Evolutionary conservation across 176 grass and related monocot genomes (phyloP).

Genomic region (Oryza punctata): DNA sequence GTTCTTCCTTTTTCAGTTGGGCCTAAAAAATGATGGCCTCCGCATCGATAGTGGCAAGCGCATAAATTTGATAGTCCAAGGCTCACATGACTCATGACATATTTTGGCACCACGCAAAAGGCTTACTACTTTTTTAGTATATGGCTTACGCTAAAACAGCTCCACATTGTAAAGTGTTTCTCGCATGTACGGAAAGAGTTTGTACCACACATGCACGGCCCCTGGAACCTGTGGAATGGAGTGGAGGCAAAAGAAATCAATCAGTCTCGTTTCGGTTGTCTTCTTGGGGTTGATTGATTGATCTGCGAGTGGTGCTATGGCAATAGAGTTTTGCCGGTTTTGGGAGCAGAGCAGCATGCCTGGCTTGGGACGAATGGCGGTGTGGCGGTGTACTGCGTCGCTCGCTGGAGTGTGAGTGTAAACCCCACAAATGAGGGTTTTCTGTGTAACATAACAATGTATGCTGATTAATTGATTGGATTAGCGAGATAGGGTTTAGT

Average conservation of each 20-base stretch:
- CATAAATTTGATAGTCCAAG: slow-evolving; percentile 83
- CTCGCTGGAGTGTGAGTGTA: slow-evolving; percentile 17
- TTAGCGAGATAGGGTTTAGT: slow-evolving; percentile 54
- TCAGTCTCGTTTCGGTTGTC: slow-evolving; percentile 24
- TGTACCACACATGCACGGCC: slow-evolving; percentile 34
- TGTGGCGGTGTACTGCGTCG: neutral
- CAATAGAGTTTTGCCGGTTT: slow-evolving; percentile 30
- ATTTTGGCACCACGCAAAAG: slow-evolving; percentile 46
- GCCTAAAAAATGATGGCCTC: slow-evolving; percentile 68
- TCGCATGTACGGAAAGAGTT: slow-evolving; percentile 40
- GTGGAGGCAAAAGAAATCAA: slow-evolving; percentile 28
- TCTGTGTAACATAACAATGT: slow-evolving; percentile 62
- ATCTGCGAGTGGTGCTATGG: slow-evolving; percentile 15
- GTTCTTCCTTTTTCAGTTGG: slow-evolving; percentile 74
- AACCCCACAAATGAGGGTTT: slow-evolving; percentile 40
- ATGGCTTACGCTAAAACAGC: slow-evolving; percentile 42
- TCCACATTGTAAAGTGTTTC: slow-evolving; percentile 45
- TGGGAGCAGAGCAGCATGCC: neutral
- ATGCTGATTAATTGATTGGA: slow-evolving; percentile 52
- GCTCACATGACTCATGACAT: slow-evolving; percentile 85
- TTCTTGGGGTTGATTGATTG: neutral
- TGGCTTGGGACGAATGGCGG: neutral
- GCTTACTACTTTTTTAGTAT: slow-evolving; percentile 41
- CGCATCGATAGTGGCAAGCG: slow-evolving; percentile 84
- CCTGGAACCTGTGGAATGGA: neutral